These are phyloP conservation scores for Pichia sp. DNA, from an alignment of 1,139 yeast genomes.

Conservation along the genomic window DNA sequence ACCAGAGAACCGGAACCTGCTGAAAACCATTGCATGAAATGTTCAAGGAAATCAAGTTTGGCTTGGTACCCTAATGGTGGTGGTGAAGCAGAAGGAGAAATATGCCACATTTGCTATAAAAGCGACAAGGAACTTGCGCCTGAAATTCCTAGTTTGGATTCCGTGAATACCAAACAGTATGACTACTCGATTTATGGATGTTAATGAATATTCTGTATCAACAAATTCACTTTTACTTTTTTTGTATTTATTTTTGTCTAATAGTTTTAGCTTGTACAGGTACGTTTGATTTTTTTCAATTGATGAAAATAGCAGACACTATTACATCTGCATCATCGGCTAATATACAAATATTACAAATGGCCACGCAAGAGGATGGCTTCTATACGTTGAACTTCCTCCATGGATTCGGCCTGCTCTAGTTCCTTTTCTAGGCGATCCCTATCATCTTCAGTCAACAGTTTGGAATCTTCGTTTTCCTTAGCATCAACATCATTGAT, in stretches of 20 bases:
- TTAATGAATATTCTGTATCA: background rate
- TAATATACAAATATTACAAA: conserved; percentile 7
- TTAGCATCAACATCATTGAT: background rate
- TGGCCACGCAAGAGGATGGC: conserved; percentile 37
- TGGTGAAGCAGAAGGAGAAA: conserved; percentile 20
- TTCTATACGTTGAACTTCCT: conserved; percentile 73
- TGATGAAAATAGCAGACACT: too few relatives aligned
- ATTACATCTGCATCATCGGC: background rate
- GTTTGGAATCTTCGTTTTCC: conserved; percentile 19
- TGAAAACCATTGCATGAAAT: conserved; percentile 5
- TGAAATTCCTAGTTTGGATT: conserved; percentile 21
- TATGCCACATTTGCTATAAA: conserved; percentile 27
- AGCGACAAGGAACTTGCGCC: conserved; percentile 15
- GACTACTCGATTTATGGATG: conserved; percentile 9
- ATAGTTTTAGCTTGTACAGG: conserved; percentile 1
- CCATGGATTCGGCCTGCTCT: conserved; percentile 59
- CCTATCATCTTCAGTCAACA: conserved; percentile 53
- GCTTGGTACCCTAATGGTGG: conserved; percentile 27
- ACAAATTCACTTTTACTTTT: background rate
- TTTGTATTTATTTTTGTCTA: background rate
- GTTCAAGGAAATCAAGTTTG: conserved; percentile 10
- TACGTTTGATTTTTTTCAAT: background rate
- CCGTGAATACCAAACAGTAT: conserved; percentile 9
- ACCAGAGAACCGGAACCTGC: background rate
- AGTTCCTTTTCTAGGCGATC: conserved; percentile 48